A percentile compares a stretch with the other conserved stretches of the same genome.
Evolutionary conservation across 495 filamentous ascomycete species (phyloP).

Genomic region (Penicillium longicatenatum): DNA sequence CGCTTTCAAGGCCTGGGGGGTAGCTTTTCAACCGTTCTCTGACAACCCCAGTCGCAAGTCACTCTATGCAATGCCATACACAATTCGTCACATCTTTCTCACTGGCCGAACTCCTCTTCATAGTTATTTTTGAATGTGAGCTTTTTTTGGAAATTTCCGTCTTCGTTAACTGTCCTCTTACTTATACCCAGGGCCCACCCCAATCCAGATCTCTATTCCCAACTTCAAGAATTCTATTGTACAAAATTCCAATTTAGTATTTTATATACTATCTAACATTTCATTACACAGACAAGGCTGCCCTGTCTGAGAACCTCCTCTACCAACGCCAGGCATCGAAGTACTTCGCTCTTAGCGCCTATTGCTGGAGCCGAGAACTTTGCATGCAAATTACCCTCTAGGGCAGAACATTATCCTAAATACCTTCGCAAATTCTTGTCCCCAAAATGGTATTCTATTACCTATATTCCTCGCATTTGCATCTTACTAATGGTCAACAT

Average conservation of each 20-base stretch:
- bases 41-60: conserved; percentile 7
- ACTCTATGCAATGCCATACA: conserved; percentile 8
- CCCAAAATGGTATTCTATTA: background rate
- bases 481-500: background rate
- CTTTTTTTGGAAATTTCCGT: conserved; percentile 7
- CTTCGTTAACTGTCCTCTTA: background rate
- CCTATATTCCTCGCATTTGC: background rate
- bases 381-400: background rate
- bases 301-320: background rate
- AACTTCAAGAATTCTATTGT: background rate
- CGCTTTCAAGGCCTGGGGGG: background rate
- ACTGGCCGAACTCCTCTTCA: background rate
- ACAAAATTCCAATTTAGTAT: background rate
- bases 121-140: conserved; percentile 5
- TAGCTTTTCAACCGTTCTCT: background rate
- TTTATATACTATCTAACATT: background rate
- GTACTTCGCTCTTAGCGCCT: background rate
- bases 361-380: background rate
- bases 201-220: background rate
- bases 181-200: background rate
- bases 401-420: background rate
- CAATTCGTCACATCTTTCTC: conserved; percentile 11
- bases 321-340: background rate
- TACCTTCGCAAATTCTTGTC: background rate
- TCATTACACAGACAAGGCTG: background rate